Percentiles rank a stretch among this genome's conserved stretches.
Evolutionary conservation across 768 basidiomycete genomes (phyloP).

Genomic region (Lactarius tabidus): DNA sequence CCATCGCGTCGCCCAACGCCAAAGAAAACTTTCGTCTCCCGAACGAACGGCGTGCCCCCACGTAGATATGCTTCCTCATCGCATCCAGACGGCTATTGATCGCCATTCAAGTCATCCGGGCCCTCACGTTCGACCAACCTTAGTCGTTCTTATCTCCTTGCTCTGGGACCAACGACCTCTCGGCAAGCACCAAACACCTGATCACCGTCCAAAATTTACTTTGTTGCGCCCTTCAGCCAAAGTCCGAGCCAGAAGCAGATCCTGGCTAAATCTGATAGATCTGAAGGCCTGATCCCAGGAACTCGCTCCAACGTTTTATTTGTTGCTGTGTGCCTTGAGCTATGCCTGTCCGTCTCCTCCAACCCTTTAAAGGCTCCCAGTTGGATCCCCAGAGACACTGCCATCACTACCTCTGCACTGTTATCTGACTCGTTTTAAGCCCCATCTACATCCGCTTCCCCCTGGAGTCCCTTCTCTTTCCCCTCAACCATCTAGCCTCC

Average conservation of each 20-base stretch:
- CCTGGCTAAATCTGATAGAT: conserved; percentile 11
- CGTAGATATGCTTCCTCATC: background rate
- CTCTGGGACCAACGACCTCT: background rate
- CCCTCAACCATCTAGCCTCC: conserved; percentile 4
- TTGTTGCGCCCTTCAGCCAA: conserved; percentile 14
- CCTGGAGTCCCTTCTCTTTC: background rate
- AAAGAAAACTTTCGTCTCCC: background rate
- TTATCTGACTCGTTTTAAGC: conserved; percentile 17
- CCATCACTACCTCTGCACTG: conserved; percentile 9
- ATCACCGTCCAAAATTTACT: conserved; percentile 1
- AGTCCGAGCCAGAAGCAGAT: conserved; percentile 5
- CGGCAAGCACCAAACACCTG: background rate
- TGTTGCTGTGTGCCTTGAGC: conserved; percentile 13
- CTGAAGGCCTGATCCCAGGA: conserved; percentile 4
- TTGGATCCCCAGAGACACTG: conserved; percentile 5
- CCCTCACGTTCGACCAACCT: background rate
- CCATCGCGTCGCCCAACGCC: background rate
- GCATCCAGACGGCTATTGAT: background rate
- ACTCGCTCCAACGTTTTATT: background rate
- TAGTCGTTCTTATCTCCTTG: background rate
- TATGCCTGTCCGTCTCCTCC: conserved; percentile 3
- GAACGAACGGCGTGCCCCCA: background rate
- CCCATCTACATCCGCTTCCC: background rate
- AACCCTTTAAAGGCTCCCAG: conserved; percentile 9
- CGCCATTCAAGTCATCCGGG: background rate